Conservation (phyloP, 495 filamentous ascomycete species). For the Corynascus novoguineensis region DNA sequence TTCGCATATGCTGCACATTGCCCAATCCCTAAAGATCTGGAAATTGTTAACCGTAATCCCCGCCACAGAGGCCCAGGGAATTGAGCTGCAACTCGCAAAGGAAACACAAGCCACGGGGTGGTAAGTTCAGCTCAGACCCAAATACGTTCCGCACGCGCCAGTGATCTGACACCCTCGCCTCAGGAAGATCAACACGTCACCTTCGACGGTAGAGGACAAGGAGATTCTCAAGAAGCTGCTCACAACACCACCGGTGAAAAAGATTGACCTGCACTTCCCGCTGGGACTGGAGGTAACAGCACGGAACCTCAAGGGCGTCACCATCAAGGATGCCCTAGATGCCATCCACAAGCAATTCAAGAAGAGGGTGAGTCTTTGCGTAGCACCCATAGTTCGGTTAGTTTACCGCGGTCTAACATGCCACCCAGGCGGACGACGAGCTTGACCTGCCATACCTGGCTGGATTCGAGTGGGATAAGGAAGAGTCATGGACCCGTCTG, state of each 20-base stretch:
- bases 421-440: constrained; percentile 74
- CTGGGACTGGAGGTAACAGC: constrained; percentile 83
- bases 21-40: neutral
- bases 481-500: constrained; percentile 67
- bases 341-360: constrained; percentile 91
- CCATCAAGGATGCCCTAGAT: constrained; percentile 89
- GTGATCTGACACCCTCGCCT: constrained; percentile 5
- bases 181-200: constrained; percentile 89
- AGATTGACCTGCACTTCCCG: constrained; percentile 85
- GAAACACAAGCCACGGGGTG: constrained; percentile 89
- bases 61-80: constrained; percentile 62
- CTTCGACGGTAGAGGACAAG: constrained; percentile 67
- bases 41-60: constrained; percentile 5
- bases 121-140: constrained; percentile 48
- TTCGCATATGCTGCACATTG: neutral
- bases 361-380: constrained; percentile 64
- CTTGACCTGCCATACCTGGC: constrained; percentile 74
- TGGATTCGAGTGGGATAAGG: constrained; percentile 93
- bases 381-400: no score
- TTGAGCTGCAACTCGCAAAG: constrained; percentile 69
- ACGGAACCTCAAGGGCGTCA: constrained; percentile 85
- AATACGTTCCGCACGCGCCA: neutral
- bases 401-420: neutral
- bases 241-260: constrained; percentile 76
- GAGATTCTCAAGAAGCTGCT: constrained; percentile 75